Evolutionary conservation across 1,284 basidiomycete genomes (phyloP), one percentile per base, ranked within the genome.

Genomic region (Malassezia caprae): DNA sequence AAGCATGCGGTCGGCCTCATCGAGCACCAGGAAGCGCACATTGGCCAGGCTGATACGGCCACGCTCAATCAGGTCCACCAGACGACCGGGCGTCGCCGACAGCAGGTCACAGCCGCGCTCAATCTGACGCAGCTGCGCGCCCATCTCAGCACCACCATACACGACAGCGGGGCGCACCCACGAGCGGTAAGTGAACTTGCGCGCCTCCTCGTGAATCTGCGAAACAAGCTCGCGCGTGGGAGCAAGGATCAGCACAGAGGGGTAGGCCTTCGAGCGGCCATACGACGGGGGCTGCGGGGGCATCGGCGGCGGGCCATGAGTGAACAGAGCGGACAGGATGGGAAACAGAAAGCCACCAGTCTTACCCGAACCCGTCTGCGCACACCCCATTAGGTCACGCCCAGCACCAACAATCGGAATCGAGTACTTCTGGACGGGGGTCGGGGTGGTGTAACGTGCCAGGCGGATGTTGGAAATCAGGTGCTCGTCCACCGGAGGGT

Each of bases 1-100:
- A 69, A 99, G 83, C 93, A 99, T 99, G 73, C 93, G 88, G 80
- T 99, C 94, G 60, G 93, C 94, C 79, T 99, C 94, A 73, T 99
- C 94, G 56, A 99, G 86, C 31, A 98, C 94, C 51, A 99, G 85
- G 79, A 94, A 98, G 69, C 88, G 86, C 78, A 99, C 86, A 78
- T 96, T 96, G 69, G 88, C 84, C 57, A 99, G 82, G 73, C 86
- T 89, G 80, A 99, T 96, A 60, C 88, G 84, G 35, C 93, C 93
- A 72, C 94, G 88, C 78, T 99, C 93, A 67, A 99, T 96, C 63
- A 98, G 80, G 78, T 99, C 93, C 67, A 96, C 91, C 48, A 98
- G 85, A 79, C 93, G 90, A 70, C 94, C 93, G 15, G 93, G 93
- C n/a, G 93, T 98, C 51, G 94, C 94, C 63, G 86, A 90, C 60